Evolutionary conservation across 2,329 filamentous ascomycete genomes (phyloP), one percentile per base, ranked within the genome.

Genomic region (Diatrype stigma): DNA sequence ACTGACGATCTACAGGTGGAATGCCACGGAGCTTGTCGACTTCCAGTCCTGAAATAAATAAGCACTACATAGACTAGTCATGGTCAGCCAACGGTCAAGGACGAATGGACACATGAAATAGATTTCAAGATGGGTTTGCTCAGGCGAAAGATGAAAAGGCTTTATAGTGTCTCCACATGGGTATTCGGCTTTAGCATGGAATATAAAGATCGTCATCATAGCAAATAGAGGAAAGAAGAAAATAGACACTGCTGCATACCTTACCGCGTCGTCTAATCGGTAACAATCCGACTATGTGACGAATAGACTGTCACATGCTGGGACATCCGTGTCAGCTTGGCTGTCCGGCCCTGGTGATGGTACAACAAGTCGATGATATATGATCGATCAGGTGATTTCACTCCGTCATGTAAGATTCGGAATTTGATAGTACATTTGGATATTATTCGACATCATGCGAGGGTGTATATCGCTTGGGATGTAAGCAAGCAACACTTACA

Each of bases 121-220:
- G 52, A 58, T 51, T 58, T 60, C 62, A 59, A 51, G 61, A 68
- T 65, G 64, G 49, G 42, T 67, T 67, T 73, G 71, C 72, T 89
- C 86, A 89, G 85, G 79, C 79, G 85, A 89, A 89, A 89, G 86
- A 89, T 89, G 86, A 89, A 89, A 89, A 89, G 85, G 63, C 59
- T 61, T 80, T 78, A 78, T 74, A 44, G 65, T 61, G 77, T 81
- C 76, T 87, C 82, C 80, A 87, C 81, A 84, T 81, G 65, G 63
- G 62, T 65, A 65, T 83, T 89, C 85, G 77, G 86, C 73, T 82
- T 88, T 88, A 89, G 85, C 85, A 89, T 87, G 82, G 84, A 87
- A 85, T 84, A 74, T 77, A 76, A 74, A 44, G 73, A 80, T 74
- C 75, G 76, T 81, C 84, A 89, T 89, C 86, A 88, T 73, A 73